Percentiles rank a stretch among this genome's conserved stretches.
These are phyloP conservation scores for Sporobolomyces pararoseus DNA, from an alignment of 768 basidiomycete species.

Conservation along the genomic window DNA sequence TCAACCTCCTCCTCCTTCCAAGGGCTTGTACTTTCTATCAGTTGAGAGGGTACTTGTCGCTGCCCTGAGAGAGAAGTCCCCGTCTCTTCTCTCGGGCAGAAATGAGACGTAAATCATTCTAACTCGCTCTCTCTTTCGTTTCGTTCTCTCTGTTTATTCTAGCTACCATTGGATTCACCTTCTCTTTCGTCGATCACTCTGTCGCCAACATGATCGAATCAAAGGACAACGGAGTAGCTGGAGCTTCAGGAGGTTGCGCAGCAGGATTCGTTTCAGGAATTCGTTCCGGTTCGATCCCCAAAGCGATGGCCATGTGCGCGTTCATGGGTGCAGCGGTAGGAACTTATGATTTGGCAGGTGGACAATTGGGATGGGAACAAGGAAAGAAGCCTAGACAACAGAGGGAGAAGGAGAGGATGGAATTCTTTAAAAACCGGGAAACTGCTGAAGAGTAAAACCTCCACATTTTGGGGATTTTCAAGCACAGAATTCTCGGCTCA, in stretches of 20 bases:
- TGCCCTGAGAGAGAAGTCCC: no score
- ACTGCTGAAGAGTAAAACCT: constrained; percentile 9
- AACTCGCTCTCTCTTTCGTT: background rate
- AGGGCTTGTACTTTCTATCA: no score
- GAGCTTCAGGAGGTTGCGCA: constrained; percentile 81
- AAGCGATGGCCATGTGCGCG: constrained; percentile 40
- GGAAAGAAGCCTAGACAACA: constrained; percentile 26
- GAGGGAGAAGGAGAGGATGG: constrained; percentile 34
- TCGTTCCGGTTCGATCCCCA: constrained; percentile 32
- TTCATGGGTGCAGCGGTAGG: constrained; percentile 72
- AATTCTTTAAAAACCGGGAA: constrained; percentile 39
- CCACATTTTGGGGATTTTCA: no score
- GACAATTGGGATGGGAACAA: constrained; percentile 50
- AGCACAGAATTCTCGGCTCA: no score
- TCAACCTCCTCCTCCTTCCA: background rate
- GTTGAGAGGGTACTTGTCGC: no score
- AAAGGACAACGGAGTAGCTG: constrained; percentile 73
- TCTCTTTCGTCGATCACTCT: constrained; percentile 63
- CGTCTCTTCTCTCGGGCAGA: background rate
- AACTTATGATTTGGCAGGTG: constrained; percentile 72
- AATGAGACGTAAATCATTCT: background rate
- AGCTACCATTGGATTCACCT: constrained; percentile 37
- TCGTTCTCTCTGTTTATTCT: background rate
- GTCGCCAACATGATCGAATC: constrained; percentile 72
- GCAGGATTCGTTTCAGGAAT: constrained; percentile 85